These are phyloP conservation scores for Leccinum arenicola DNA, from an alignment of 768 basidiomycete genomes.

Conservation along the genomic window DNA sequence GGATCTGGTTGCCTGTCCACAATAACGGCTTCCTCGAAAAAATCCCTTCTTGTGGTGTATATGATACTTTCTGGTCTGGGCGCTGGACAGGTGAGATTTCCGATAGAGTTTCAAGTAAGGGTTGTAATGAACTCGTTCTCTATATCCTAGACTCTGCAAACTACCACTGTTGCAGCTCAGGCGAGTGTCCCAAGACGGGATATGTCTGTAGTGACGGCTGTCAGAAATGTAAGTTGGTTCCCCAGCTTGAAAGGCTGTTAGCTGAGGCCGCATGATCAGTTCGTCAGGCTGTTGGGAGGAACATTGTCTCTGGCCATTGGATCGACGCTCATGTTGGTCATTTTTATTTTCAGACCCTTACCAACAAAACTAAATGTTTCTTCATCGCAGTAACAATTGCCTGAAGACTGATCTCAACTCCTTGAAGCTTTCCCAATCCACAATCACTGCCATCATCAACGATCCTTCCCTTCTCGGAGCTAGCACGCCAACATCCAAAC, in stretches of 20 bases:
- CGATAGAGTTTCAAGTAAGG: not conserved
- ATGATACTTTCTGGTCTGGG: conserved; percentile 61
- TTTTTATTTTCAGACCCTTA: conserved; percentile 7
- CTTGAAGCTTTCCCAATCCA: conserved; percentile 35
- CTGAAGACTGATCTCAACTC: conserved; percentile 40
- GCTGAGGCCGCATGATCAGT: conserved; percentile 36
- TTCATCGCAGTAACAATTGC: conserved; percentile 41
- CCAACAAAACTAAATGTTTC: not conserved
- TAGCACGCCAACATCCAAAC: conserved; percentile 30
- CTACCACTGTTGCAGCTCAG: conserved; percentile 70
- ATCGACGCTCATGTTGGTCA: conserved; percentile 50
- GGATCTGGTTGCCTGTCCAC: conserved; percentile 72
- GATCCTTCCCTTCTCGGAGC: conserved; percentile 41
- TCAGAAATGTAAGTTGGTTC: conserved; percentile 48
- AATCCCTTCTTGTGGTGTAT: conserved; percentile 53
- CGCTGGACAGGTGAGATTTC: conserved; percentile 49
- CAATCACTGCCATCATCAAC: conserved; percentile 46
- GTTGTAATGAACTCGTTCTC: not conserved
- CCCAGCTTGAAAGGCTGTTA: not conserved
- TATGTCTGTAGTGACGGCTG: conserved; percentile 75
- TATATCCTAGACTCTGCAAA: conserved; percentile 47
- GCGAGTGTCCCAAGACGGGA: conserved; percentile 67
- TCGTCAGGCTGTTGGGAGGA: conserved; percentile 68
- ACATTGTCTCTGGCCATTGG: conserved; percentile 64
- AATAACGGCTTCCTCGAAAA: conserved; percentile 45